Evolutionary conservation across 2,329 filamentous ascomycete genomes (phyloP).

Genomic region (Aureobasidium lini): DNA sequence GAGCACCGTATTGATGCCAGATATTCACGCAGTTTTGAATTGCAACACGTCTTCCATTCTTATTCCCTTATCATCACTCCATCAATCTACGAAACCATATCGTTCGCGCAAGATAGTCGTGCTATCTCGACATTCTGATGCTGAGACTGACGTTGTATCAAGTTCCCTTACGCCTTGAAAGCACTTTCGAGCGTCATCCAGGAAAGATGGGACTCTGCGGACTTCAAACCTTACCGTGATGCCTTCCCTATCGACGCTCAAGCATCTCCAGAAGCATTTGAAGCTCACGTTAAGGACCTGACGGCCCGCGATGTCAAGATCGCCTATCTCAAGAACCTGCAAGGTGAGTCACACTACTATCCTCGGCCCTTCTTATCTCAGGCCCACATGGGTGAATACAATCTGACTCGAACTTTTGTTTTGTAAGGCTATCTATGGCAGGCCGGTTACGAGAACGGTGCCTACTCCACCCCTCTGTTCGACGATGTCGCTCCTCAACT

Average conservation of each 20-base stretch:
- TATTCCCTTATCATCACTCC: neutral
- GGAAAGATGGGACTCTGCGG: slow-evolving; percentile 57
- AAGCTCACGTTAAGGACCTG: slow-evolving; percentile 62
- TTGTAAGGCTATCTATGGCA: slow-evolving; percentile 60
- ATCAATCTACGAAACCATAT: slow-evolving; percentile 1
- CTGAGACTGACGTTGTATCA: slow-evolving; percentile 10
- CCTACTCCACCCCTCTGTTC: slow-evolving; percentile 66
- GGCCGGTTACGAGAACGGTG: slow-evolving; percentile 62
- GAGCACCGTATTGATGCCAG: neutral
- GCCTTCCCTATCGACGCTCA: slow-evolving; percentile 62
- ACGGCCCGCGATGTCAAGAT: slow-evolving; percentile 66
- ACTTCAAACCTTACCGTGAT: slow-evolving; percentile 60
- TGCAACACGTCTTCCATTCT: neutral
- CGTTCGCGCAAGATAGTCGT: neutral
- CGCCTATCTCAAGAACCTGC: slow-evolving; percentile 69
- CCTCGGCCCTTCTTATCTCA: slow-evolving; percentile 30
- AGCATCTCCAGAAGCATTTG: slow-evolving; percentile 51
- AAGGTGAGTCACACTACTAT: slow-evolving; percentile 37
- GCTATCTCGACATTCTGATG: neutral
- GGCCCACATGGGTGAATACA: neutral
- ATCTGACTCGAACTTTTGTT: slow-evolving; percentile 9
- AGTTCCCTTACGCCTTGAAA: slow-evolving; percentile 72
- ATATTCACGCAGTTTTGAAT: neutral
- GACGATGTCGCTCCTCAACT: slow-evolving; percentile 62
- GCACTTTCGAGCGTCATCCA: slow-evolving; percentile 58